Conservation (phyloP, 306 rosid species). For the Begonia peltatifolia region DNA sequence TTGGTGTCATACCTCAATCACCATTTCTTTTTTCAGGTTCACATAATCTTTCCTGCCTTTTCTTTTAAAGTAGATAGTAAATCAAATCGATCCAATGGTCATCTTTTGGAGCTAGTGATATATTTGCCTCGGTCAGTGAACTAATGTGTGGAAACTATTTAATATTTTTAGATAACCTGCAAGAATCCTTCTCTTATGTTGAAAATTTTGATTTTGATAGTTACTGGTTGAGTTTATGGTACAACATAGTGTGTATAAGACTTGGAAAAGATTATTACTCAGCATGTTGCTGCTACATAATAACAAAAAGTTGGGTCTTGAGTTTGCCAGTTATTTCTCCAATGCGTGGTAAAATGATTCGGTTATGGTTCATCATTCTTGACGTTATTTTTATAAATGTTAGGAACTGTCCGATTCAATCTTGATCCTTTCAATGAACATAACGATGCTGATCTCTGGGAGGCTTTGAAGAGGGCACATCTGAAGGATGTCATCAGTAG, state of each 20-base stretch:
- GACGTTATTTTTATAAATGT: conserved; percentile 1
- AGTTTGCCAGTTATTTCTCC: neutral
- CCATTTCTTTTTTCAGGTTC: conserved; percentile 84
- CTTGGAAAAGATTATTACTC: no score
- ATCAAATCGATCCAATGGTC: no score
- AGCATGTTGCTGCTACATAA: no score
- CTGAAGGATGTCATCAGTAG: conserved; percentile 56
- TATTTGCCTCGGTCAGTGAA: no score
- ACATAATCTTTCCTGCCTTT: no score
- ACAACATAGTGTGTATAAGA: no score
- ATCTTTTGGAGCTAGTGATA: no score
- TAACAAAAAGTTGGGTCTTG: neutral
- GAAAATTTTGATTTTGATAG: neutral
- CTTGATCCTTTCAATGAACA: conserved; percentile 80
- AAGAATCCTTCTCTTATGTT: no score
- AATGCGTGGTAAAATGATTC: neutral
- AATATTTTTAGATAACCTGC: no score
- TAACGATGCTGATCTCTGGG: conserved; percentile 78
- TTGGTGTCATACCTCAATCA: conserved; percentile 84
- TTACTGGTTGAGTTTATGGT: neutral
- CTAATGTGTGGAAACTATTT: no score
- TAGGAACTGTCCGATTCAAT: conserved; percentile 76
- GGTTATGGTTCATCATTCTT: conserved; percentile 1
- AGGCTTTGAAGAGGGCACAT: conserved; percentile 74
- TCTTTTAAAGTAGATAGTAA: no score